phyloP scores from a whole-genome alignment of 1,139 yeast species.

The Geotrichum reessii region DNA sequence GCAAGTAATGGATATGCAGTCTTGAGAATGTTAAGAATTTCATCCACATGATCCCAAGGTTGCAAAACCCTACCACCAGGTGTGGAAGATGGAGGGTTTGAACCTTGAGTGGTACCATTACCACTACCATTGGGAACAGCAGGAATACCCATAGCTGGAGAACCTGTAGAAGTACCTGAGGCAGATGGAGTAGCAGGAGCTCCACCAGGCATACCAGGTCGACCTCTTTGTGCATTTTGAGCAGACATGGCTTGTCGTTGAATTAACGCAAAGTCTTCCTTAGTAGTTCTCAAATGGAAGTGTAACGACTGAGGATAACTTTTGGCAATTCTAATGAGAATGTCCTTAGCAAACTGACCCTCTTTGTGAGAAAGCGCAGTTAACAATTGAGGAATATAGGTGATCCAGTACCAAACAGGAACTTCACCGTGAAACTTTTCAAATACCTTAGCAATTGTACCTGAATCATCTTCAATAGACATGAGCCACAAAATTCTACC shows the following conservation, averaged over 20 bases:
- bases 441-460: constrained; percentile 79
- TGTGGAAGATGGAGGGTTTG: constrained; percentile 18
- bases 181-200: constrained; percentile 9
- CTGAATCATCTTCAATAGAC: constrained; percentile 80
- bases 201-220: constrained; percentile 13
- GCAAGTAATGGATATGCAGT: constrained; percentile 95
- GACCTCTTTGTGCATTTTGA: constrained; percentile 20
- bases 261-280: constrained; percentile 85
- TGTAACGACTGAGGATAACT: constrained; percentile 96
- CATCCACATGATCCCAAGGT: constrained; percentile 95
- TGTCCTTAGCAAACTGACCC: constrained; percentile 80
- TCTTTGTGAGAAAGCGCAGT: constrained; percentile 88
- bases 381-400: constrained; percentile 89
- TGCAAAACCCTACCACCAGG: constrained; percentile 40
- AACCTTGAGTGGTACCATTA: constrained; percentile 16
- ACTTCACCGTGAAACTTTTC: constrained; percentile 92
- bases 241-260: constrained; percentile 70
- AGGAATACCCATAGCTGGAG: constrained; percentile 14
- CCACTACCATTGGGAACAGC: constrained; percentile 14
- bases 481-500: constrained; percentile 93
- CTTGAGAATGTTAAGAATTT: constrained; percentile 87
- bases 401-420: constrained; percentile 99
- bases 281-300: constrained; percentile 89
- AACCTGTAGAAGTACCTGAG: constrained; percentile 18
- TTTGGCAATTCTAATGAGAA: constrained; percentile 87